phyloP scores from a whole-genome alignment of 306 rosid genomes.

The Fragaria nilgerrensis region DNA sequence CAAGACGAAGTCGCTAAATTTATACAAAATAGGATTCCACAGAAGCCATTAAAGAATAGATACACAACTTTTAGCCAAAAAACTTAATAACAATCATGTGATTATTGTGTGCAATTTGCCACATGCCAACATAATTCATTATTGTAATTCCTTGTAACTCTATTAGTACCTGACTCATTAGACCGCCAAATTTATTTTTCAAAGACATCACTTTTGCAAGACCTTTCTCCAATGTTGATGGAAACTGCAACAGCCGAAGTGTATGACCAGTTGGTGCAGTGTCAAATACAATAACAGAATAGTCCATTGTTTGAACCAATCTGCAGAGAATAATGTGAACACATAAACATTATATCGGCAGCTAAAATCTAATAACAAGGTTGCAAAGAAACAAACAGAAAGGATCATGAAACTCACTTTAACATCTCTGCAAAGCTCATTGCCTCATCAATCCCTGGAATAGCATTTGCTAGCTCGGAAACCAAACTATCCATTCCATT shows the following conservation, averaged over 20 bases:
- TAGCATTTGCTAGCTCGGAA: conserved; percentile 86
- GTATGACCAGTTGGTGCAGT: conserved; percentile 99
- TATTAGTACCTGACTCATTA: conserved; percentile 72
- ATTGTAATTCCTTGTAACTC: conserved; percentile 6
- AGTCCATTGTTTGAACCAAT: conserved; percentile 98
- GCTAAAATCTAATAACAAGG: not conserved
- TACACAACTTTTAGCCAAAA: not conserved
- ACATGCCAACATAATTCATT: not conserved
- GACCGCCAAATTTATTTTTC: conserved; percentile 91
- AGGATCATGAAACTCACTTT: conserved; percentile 48
- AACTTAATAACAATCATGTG: not conserved
- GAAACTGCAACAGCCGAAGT: conserved; percentile 90
- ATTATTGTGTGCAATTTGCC: not conserved
- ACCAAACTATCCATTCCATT: conserved; percentile 86
- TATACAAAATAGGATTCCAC: not conserved
- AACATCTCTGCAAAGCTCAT: conserved; percentile 99
- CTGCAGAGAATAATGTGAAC: conserved; percentile 40
- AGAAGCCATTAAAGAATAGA: not conserved
- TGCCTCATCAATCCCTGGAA: conserved; percentile 99
- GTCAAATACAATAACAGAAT: conserved; percentile 93
- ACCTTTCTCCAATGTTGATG: conserved; percentile 93
- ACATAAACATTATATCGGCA: not conserved
- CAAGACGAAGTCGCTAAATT: not conserved
- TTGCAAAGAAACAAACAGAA: conserved; percentile 10
- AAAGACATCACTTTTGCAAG: conserved; percentile 90